A percentile compares a stretch with the other conserved stretches of the same genome.
Conservation (phyloP, 148 eudicot species). For the Spergularia bocconei region DNA sequence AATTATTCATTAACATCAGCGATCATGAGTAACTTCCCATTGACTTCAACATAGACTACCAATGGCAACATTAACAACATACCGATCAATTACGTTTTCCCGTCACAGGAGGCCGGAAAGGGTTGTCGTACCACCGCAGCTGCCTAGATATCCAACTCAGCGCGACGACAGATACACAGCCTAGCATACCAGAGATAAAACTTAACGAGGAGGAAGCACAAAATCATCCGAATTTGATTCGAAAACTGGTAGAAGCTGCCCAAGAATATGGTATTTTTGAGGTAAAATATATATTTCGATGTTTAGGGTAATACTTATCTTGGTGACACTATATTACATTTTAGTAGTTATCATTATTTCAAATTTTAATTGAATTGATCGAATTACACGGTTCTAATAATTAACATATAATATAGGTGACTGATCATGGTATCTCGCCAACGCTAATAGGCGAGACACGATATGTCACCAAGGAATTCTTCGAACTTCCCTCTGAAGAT, state of each 20-base stretch:
- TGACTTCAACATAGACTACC: constrained; percentile 17
- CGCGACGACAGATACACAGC: too few relatives aligned
- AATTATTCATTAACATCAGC: too few relatives aligned
- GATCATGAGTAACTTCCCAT: too few relatives aligned
- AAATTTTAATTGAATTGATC: too few relatives aligned
- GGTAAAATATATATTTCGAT: constrained; percentile 2
- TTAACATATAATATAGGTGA: constrained; percentile 1
- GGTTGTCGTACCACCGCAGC: background rate
- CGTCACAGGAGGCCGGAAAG: constrained; percentile 28
- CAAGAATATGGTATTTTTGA: constrained; percentile 30
- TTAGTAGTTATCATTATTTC: too few relatives aligned
- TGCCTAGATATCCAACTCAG: too few relatives aligned
- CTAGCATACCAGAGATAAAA: constrained; percentile 18
- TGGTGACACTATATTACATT: background rate
- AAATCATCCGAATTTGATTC: background rate
- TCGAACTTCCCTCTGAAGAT: constrained; percentile 33
- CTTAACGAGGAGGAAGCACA: background rate
- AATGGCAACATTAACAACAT: background rate
- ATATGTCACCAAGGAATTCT: constrained; percentile 39
- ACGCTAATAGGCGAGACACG: constrained; percentile 29
- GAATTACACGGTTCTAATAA: too few relatives aligned
- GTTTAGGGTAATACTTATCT: background rate
- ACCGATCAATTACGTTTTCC: constrained; percentile 20
- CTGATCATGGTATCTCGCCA: constrained; percentile 27
- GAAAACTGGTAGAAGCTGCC: constrained; percentile 23